These are phyloP conservation scores for Pelargonium australe DNA, from an alignment of 441 rosid genomes.

Conservation along the genomic window DNA sequence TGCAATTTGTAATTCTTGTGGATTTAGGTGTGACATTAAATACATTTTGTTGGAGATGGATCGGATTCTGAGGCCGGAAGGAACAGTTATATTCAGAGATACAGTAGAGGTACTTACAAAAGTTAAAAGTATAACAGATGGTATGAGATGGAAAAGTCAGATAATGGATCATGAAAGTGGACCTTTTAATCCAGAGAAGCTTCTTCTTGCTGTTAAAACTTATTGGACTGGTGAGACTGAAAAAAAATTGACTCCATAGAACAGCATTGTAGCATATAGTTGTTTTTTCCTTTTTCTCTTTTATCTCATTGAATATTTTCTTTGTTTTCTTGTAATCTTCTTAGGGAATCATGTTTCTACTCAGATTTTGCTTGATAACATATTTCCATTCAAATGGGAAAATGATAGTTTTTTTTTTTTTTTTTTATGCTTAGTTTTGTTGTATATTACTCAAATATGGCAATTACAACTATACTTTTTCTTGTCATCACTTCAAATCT, in stretches of 20 bases:
- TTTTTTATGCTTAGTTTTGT: too few relatives aligned
- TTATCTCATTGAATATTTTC: too few relatives aligned
- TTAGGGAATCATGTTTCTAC: too few relatives aligned
- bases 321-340: too few relatives aligned
- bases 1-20: conserved; percentile 9
- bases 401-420: too few relatives aligned
- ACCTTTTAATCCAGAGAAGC: conserved; percentile 90
- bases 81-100: conserved; percentile 83
- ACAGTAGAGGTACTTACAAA: conserved; percentile 67
- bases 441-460: too few relatives aligned
- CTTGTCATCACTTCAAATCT: too few relatives aligned
- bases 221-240: conserved; percentile 89
- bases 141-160: conserved; percentile 88
- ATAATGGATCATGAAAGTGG: conserved; percentile 91
- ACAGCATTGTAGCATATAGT: background rate
- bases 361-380: too few relatives aligned
- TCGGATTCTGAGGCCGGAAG: conserved; percentile 86
- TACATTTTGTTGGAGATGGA: conserved; percentile 90
- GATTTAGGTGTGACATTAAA: conserved; percentile 66
- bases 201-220: conserved; percentile 72
- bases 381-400: too few relatives aligned
- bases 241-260: background rate
- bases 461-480: too few relatives aligned
- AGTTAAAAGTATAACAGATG: conserved; percentile 61
- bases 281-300: too few relatives aligned